Conservation (phyloP, 768 basidiomycete genomes). For the Neoboletus subvelutipes region DNA sequence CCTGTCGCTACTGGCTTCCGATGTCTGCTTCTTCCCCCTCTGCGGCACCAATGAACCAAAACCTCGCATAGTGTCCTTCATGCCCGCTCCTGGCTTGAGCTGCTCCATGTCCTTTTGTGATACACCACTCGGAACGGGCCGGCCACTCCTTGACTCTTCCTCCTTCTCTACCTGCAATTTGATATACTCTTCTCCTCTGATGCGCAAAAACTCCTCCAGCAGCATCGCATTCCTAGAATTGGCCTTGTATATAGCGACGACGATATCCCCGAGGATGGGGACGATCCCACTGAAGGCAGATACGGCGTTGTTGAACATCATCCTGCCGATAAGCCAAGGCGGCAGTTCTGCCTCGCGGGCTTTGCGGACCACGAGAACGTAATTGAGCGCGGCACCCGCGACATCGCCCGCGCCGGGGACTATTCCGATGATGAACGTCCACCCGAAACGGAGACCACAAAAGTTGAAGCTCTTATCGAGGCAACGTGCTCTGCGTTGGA, state of each 20-base stretch:
- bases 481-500: slow-evolving; percentile 76
- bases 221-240: slow-evolving; percentile 88
- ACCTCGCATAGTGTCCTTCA: slow-evolving; percentile 36
- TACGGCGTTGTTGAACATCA: slow-evolving; percentile 76
- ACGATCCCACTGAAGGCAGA: slow-evolving; percentile 66
- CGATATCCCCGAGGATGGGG: slow-evolving; percentile 73
- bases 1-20: slow-evolving; percentile 21
- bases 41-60: slow-evolving; percentile 9
- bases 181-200: slow-evolving; percentile 73
- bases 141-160: slow-evolving; percentile 23
- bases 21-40: slow-evolving; percentile 22
- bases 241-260: slow-evolving; percentile 77
- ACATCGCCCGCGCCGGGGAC: slow-evolving; percentile 71
- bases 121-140: slow-evolving; percentile 8
- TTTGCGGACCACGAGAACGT: slow-evolving; percentile 73
- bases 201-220: slow-evolving; percentile 79
- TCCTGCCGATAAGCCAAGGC: slow-evolving; percentile 62
- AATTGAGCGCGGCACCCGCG: slow-evolving; percentile 63
- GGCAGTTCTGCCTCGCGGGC: slow-evolving; percentile 72
- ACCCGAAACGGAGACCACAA: slow-evolving; percentile 82
- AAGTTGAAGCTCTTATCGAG: slow-evolving; percentile 86
- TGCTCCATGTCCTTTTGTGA: slow-evolving; percentile 40
- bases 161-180: slow-evolving; percentile 43
- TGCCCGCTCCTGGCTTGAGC: slow-evolving; percentile 57
- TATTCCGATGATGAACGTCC: slow-evolving; percentile 79